Base-by-base conservation (phyloP, 345 rosid species). In the Populus pruinosa region DNA sequence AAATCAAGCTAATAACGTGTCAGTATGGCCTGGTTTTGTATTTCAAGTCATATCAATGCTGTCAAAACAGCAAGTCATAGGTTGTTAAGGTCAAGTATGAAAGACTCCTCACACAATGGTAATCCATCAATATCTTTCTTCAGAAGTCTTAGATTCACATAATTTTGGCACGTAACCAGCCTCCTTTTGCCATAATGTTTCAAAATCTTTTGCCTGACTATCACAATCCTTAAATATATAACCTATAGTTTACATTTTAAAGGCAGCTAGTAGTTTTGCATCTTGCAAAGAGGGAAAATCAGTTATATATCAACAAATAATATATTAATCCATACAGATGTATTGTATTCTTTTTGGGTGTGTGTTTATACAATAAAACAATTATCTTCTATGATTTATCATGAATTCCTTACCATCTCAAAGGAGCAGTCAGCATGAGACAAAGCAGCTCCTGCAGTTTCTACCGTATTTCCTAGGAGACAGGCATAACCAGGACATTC, bases 401-500 rank as follows among this genome's bases (percentile, higher is more conserved):
- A 69, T 67, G 56, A 23, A 38, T 16, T 20, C 59, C 85, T 73
- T 85, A 94, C 99, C 97, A 89, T 86, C 78, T 89, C 94, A 85
- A 94, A 88, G 69, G 95, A 86, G 86, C 98, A 91, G 43, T 85
- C 88, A 39, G 97, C 92, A 83, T 85, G 93, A 63, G 92, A 89
- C 76, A 94, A 85, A 81, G 91, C 85, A 83, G 87, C 89, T 80
- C 87, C 89, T 71, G 98, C 94, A 74, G 90, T 88, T 85, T 96
- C 99, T 84, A 96, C 82, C 16, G 86, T 82, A 79, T 94, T 94
- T 78, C 94, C 99, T 79, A 96, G 97, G 71, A 96, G 92, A 79
- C 98, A 92, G 69, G 98, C 98, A 85, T 88, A 86, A 69, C 92
- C 84, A 69, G 99, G 97, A 82, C 85, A 88, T 75, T 88, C 90